Conservation (phyloP, 2,329 filamentous ascomycete genomes). For the Stemphylium vesicarium region DNA sequence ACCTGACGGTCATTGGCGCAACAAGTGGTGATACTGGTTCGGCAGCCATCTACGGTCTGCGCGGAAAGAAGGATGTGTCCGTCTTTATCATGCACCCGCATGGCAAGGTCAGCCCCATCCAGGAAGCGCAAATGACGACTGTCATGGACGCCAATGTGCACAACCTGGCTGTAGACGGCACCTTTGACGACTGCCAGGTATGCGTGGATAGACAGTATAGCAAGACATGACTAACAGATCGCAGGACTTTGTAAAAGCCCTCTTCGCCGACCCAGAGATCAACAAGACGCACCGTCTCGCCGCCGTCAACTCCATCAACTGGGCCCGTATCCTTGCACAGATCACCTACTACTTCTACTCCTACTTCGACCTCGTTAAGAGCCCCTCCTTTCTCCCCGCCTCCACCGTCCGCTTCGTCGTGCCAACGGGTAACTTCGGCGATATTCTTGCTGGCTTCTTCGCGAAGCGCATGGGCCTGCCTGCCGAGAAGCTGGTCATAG, state of each 20-base stretch:
- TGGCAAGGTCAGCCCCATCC: conserved; percentile 87
- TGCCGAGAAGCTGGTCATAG: conserved; percentile 84
- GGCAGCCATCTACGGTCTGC: conserved; percentile 91
- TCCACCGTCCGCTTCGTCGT: conserved; percentile 82
- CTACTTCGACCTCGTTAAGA: conserved; percentile 79
- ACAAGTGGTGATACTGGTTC: conserved; percentile 73
- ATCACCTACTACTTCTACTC: conserved; percentile 97
- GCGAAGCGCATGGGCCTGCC: conserved; percentile 89
- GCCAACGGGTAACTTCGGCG: conserved; percentile 95
- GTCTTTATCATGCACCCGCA: conserved; percentile 95
- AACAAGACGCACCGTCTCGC: conserved; percentile 84
- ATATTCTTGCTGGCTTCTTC: conserved; percentile 93
- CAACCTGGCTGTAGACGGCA: conserved; percentile 86
- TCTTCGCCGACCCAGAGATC: conserved; percentile 85
- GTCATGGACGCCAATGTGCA: conserved; percentile 90
- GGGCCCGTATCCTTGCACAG: conserved; percentile 91
- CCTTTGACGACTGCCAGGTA: conserved; percentile 94
- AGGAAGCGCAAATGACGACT: conserved; percentile 97
- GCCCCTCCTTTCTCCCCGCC: conserved; percentile 63
- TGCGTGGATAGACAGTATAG: neutral
- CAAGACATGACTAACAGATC: conserved; percentile 25
- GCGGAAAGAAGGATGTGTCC: conserved; percentile 95
- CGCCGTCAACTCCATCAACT: conserved; percentile 97
- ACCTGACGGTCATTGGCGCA: conserved; percentile 51
- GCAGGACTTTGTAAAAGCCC: conserved; percentile 87